Evolutionary conservation across 2,329 filamentous ascomycete species (phyloP), one percentile per base, ranked within the genome.

Genomic region (Penicillium frequentans): DNA sequence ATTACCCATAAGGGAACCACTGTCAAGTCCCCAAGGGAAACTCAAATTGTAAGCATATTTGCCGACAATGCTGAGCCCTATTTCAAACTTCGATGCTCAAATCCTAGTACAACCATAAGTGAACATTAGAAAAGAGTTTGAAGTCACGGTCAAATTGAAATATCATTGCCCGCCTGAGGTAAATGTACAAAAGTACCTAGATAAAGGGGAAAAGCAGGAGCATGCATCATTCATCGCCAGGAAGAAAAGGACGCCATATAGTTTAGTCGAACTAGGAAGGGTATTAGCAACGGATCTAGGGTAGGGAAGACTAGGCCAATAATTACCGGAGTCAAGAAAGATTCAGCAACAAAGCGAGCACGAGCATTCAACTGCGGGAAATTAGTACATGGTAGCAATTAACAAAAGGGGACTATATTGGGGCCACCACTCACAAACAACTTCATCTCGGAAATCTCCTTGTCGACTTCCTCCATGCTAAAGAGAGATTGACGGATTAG

Each of bases 361-460:
- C 95, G 86, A 55, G 95, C 93, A 75, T 99, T 99, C 75, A 99
- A 82, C 93, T 97, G 70, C 14, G 52, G 11, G 35, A 52, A 21
- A 55, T 70, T 79, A 66, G 55, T 44, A 59, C 35, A 42, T 21
- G 19, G 19, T 23, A 10, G 19, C 10, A 4, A 50, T 42, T 13
- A 24, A 23, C 29, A n/a, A 3, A 39, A 52, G 24, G 23, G 6
- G 10, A 7, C 13, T 48, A 13, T 39, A 10, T 24, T 10, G 16
- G 13, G 35, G 43, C 16, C 13, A 24, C 43, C 31, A 58, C 91
- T 67, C 84, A 97, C 93, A 77, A 99, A 99, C 70, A 99, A 89
- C 84, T 99, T 99, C 95, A 99, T 98, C 80, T 99, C 96, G 3
- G 95, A 98, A 59, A 99, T 99, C 77, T 99, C 95, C 83, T 99